A percentile compares a stretch with the other conserved stretches of the same genome.
Evolutionary conservation across 495 filamentous ascomycete species (phyloP).

Genomic region (Aspergillus haitiensis): DNA sequence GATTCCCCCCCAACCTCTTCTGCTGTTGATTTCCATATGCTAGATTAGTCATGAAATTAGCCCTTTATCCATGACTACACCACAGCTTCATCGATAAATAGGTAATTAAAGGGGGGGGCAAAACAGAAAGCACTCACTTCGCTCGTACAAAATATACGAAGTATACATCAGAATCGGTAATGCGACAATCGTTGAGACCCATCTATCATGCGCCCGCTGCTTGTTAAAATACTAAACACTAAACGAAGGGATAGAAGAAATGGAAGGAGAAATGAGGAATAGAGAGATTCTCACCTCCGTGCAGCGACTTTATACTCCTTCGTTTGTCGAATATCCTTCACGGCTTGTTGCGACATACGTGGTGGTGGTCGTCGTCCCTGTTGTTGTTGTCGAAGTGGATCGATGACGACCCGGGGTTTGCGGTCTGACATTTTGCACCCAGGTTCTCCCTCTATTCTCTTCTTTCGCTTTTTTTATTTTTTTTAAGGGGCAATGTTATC

Average conservation of each 20-base stretch:
- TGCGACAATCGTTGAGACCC: slow-evolving; percentile 36
- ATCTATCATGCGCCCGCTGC: slow-evolving; percentile 18
- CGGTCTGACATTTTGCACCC: slow-evolving; percentile 11
- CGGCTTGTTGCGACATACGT: background rate
- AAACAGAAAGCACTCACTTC: slow-evolving; percentile 24
- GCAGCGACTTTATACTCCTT: slow-evolving; percentile 34
- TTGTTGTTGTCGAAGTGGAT: slow-evolving; percentile 14
- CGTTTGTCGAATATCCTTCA: slow-evolving; percentile 32
- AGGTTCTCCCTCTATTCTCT: background rate
- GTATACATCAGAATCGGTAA: slow-evolving; percentile 36
- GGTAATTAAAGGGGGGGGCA: slow-evolving; percentile 8
- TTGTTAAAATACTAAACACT: background rate
- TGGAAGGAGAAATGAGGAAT: background rate
- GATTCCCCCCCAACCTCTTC: slow-evolving; percentile 15
- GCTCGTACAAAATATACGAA: slow-evolving; percentile 32
- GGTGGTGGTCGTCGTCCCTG: slow-evolving; percentile 7
- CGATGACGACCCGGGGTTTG: slow-evolving; percentile 19
- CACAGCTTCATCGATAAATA: slow-evolving; percentile 4
- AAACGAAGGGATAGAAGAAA: background rate
- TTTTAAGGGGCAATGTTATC: background rate
- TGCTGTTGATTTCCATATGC: slow-evolving; percentile 30
- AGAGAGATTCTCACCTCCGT: slow-evolving; percentile 23
- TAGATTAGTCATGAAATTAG: slow-evolving; percentile 11
- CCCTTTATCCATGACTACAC: background rate
- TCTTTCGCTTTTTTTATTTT: slow-evolving; percentile 12